These are phyloP conservation scores for Phyllosticta paracitricarpa DNA, from an alignment of 2,329 filamentous ascomycete species.

Conservation along the genomic window DNA sequence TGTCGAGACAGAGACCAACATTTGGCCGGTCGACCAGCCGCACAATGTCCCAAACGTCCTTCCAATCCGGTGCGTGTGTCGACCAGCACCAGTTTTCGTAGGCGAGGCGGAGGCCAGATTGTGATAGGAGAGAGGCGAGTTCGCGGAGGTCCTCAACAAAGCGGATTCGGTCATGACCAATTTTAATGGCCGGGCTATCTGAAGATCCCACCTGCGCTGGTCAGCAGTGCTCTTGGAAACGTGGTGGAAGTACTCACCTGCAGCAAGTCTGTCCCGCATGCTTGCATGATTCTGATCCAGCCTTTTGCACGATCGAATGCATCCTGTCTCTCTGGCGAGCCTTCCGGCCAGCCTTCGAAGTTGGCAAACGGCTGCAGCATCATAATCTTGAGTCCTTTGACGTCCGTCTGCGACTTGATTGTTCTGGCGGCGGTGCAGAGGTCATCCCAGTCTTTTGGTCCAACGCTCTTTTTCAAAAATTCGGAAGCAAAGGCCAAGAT, in stretches of 20 bases:
- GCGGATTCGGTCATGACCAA: conserved; percentile 39
- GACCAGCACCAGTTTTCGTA: conserved; percentile 83
- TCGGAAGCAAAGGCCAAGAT: conserved; percentile 52
- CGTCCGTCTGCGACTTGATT: conserved; percentile 45
- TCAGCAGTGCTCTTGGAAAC: background rate
- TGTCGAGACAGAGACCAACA: conserved; percentile 66
- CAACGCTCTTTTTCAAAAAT: conserved; percentile 41
- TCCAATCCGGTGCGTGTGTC: conserved; percentile 59
- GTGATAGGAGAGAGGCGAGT: conserved; percentile 52
- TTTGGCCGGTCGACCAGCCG: conserved; percentile 52
- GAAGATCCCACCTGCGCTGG: conserved; percentile 47
- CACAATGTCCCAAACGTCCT: conserved; percentile 60
- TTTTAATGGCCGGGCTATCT: conserved; percentile 47
- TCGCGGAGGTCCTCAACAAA: conserved; percentile 53
- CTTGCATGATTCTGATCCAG: conserved; percentile 64
- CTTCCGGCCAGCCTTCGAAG: conserved; percentile 63
- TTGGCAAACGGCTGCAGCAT: conserved; percentile 69
- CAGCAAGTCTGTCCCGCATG: conserved; percentile 58
- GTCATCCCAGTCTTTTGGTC: conserved; percentile 48
- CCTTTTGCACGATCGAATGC: conserved; percentile 53
- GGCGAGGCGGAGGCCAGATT: conserved; percentile 50
- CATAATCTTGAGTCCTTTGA: conserved; percentile 50
- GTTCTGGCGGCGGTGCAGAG: conserved; percentile 46
- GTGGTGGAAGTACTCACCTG: conserved; percentile 41
- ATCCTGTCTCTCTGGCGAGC: conserved; percentile 47